Evolutionary conservation across 768 basidiomycete genomes (phyloP).

Genomic region (Lyophyllum semitale): DNA sequence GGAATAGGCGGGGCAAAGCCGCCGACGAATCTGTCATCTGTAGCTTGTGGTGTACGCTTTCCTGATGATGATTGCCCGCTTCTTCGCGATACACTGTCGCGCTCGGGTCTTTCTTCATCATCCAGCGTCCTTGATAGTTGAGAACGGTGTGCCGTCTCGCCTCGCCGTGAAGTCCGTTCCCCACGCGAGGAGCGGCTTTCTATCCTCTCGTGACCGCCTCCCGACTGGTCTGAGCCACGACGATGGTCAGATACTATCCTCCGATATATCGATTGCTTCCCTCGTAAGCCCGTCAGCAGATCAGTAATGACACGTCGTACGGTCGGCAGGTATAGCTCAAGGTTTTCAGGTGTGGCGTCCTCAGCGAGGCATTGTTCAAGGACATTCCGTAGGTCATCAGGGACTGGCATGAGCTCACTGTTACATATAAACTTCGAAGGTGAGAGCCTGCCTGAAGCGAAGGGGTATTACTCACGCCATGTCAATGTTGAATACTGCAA

Average conservation of each 20-base stretch:
- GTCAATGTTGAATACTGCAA: conserved; percentile 80
- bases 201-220: conserved; percentile 47
- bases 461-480: conserved; percentile 72
- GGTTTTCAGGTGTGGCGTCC: conserved; percentile 81
- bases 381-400: conserved; percentile 83
- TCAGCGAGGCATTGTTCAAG: conserved; percentile 92
- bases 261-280: conserved; percentile 88
- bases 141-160: conserved; percentile 47
- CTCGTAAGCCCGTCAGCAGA: conserved; percentile 90
- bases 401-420: conserved; percentile 87
- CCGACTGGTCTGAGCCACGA: conserved; percentile 47
- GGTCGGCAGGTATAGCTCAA: conserved; percentile 86
- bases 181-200: conserved; percentile 61
- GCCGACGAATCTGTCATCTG: conserved; percentile 48
- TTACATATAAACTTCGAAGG: conserved; percentile 6
- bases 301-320: conserved; percentile 92
- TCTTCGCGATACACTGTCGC: conserved; percentile 37
- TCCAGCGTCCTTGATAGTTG: conserved; percentile 44
- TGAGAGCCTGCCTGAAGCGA: background rate
- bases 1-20: conserved; percentile 41
- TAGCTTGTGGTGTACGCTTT: conserved; percentile 28
- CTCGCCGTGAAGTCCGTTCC: conserved; percentile 42
- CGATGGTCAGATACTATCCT: conserved; percentile 67
- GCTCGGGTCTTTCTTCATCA: conserved; percentile 42
- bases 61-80: conserved; percentile 44